Conservation (phyloP, 148 eudicot genomes). For the Silene conica region DNA sequence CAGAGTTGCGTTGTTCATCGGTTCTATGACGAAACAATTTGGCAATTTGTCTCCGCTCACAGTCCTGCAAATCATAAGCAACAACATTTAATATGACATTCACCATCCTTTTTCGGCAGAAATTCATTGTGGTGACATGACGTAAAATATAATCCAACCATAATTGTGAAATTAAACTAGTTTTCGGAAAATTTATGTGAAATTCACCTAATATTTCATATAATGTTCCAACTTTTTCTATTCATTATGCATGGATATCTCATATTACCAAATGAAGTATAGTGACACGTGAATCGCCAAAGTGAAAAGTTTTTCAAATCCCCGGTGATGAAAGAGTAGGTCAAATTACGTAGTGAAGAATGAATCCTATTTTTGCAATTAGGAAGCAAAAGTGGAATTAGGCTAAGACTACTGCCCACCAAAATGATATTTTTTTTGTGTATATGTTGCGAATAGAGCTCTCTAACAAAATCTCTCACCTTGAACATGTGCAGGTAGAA, state of each 20-base stretch:
- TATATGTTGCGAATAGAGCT: not conserved
- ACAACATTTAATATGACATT: slow-evolving; percentile 9
- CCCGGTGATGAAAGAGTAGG: not conserved
- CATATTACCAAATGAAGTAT: not conserved
- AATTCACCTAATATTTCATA: not conserved
- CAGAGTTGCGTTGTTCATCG: slow-evolving; percentile 49
- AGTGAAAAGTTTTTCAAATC: not conserved
- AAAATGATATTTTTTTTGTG: not conserved
- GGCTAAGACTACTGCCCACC: not conserved
- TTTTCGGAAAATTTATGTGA: not conserved
- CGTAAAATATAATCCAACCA: too few species aligned
- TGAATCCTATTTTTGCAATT: not conserved
- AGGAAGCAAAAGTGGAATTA: not conserved
- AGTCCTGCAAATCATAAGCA: slow-evolving; percentile 57
- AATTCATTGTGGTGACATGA: not conserved
- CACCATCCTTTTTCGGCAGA: not conserved
- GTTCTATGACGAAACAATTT: slow-evolving; percentile 83
- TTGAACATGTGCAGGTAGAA: slow-evolving; percentile 95
- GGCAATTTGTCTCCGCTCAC: slow-evolving; percentile 87
- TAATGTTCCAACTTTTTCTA: too few species aligned
- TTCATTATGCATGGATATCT: not conserved
- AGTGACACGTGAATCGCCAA: not conserved
- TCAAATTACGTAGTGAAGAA: not conserved
- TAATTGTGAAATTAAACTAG: too few species aligned
- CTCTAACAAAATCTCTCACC: slow-evolving; percentile 41